These are phyloP conservation scores for Podila verticillata DNA, from an alignment of 192 early-diverging fungal genomes.

Conservation along the genomic window DNA sequence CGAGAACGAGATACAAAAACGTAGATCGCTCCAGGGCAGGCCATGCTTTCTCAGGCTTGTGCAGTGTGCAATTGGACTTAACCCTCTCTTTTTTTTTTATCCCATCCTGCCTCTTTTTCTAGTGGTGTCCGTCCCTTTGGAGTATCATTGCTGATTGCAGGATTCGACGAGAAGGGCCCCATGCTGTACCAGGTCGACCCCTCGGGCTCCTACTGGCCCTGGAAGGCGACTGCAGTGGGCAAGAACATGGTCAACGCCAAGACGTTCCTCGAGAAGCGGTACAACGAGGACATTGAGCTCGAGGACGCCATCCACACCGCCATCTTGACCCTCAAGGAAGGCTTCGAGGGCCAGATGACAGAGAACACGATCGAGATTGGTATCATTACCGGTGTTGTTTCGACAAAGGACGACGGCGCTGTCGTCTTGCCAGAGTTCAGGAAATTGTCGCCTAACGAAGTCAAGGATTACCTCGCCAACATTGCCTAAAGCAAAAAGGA, in stretches of 20 bases:
- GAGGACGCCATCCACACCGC: slow-evolving; percentile 99
- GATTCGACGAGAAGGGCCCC: slow-evolving; percentile 92
- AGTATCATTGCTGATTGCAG: slow-evolving; percentile 95
- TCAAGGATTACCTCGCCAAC: slow-evolving; percentile 98
- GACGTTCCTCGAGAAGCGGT: slow-evolving; percentile 98
- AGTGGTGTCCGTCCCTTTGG: slow-evolving; percentile 99
- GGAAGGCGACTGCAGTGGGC: slow-evolving; percentile 99
- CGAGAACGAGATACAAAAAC: no score
- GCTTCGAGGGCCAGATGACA: slow-evolving; percentile 99
- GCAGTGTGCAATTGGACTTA: no score
- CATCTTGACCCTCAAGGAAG: slow-evolving; percentile 99
- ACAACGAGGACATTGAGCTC: slow-evolving; percentile 92
- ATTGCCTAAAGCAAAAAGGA: slow-evolving; percentile 70
- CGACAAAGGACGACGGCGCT: slow-evolving; percentile 59
- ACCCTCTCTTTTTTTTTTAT: background rate
- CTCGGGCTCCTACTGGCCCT: slow-evolving; percentile 97
- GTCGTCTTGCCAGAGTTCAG: slow-evolving; percentile 76
- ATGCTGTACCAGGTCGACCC: slow-evolving; percentile 99
- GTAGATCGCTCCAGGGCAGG: no score
- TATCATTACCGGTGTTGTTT: slow-evolving; percentile 73
- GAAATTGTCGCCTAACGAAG: slow-evolving; percentile 82
- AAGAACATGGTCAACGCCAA: slow-evolving; percentile 99
- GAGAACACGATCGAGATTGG: slow-evolving; percentile 97
- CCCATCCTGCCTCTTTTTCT: background rate
- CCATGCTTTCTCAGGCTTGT: no score